These are phyloP conservation scores for Sarocladiaceae sp. DNA, from an alignment of 2,329 filamentous ascomycete genomes.

Conservation along the genomic window DNA sequence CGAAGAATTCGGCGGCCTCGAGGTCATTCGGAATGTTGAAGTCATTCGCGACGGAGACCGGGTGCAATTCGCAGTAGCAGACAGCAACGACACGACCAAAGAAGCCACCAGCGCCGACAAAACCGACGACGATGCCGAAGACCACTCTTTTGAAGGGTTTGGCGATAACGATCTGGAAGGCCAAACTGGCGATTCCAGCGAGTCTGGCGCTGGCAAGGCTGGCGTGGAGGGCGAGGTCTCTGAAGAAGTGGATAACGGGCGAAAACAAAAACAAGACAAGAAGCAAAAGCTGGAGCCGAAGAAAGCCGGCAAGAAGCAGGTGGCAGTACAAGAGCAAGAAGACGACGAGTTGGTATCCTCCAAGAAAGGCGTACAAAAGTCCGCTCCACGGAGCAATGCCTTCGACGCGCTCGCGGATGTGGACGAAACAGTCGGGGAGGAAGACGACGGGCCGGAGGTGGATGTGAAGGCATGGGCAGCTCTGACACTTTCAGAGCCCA, in stretches of 20 bases:
- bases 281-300: constrained; percentile 23
- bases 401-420: constrained; percentile 53
- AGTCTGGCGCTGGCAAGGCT: constrained; percentile 27
- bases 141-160: constrained; percentile 61
- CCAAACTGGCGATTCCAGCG: constrained; percentile 25
- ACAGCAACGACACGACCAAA: constrained; percentile 31
- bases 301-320: constrained; percentile 16
- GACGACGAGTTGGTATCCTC: constrained; percentile 24
- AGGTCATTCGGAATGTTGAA: constrained; percentile 89
- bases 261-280: constrained; percentile 19
- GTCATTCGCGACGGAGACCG: constrained; percentile 64
- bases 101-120: constrained; percentile 13
- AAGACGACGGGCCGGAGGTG: constrained; percentile 41
- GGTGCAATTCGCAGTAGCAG: constrained; percentile 49
- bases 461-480: constrained; percentile 75
- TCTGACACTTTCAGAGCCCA: constrained; percentile 67
- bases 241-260: constrained; percentile 24
- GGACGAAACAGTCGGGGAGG: constrained; percentile 40
- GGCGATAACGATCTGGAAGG: constrained; percentile 40
- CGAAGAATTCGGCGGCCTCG: constrained; percentile 87
- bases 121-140: constrained; percentile 27
- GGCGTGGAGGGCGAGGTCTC: constrained; percentile 23
- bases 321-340: constrained; percentile 16
- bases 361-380: constrained; percentile 30
- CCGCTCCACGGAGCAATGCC: constrained; percentile 39